Conservation (phyloP, 2,329 filamentous ascomycete species). For the Tolypocladium inflatum region DNA sequence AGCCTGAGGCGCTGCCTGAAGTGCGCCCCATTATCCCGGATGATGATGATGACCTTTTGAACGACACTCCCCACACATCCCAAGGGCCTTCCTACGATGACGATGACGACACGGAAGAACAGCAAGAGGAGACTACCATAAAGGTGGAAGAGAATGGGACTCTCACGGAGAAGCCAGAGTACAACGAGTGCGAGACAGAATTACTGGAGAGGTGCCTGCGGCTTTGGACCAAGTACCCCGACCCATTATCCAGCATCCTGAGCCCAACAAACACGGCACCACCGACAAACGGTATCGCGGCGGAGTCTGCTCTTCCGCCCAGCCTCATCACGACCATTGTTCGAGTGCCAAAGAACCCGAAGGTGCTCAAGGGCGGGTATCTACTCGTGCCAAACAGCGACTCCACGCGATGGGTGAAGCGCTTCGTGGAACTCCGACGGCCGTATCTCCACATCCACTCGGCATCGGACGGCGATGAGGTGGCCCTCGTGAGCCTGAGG, state of each 20-base stretch:
- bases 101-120: conserved; percentile 12
- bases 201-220: conserved; percentile 48
- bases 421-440: conserved; percentile 83
- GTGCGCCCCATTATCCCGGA: conserved; percentile 34
- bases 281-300: conserved; percentile 50
- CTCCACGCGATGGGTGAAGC: conserved; percentile 77
- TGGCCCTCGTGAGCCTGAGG: conserved; percentile 78
- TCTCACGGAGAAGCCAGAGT: conserved; percentile 24
- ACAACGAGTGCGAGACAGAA: conserved; percentile 33
- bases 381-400: conserved; percentile 76
- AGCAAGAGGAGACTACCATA: conserved; percentile 11
- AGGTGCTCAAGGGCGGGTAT: conserved; percentile 77
- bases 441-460: conserved; percentile 90
- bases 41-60: conserved; percentile 49
- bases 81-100: conserved; percentile 27
- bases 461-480: conserved; percentile 77
- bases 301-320: conserved; percentile 40
- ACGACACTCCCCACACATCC: conserved; percentile 46
- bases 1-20: conserved; percentile 24
- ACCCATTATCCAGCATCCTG: conserved; percentile 46
- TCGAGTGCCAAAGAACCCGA: conserved; percentile 69
- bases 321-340: conserved; percentile 69
- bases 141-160: conserved; percentile 9
- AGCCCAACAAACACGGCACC: conserved; percentile 56
- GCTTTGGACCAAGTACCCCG: conserved; percentile 55